These are phyloP conservation scores for Trichoderma sp. DNA, from an alignment of 2,329 filamentous ascomycete species.

Conservation along the genomic window DNA sequence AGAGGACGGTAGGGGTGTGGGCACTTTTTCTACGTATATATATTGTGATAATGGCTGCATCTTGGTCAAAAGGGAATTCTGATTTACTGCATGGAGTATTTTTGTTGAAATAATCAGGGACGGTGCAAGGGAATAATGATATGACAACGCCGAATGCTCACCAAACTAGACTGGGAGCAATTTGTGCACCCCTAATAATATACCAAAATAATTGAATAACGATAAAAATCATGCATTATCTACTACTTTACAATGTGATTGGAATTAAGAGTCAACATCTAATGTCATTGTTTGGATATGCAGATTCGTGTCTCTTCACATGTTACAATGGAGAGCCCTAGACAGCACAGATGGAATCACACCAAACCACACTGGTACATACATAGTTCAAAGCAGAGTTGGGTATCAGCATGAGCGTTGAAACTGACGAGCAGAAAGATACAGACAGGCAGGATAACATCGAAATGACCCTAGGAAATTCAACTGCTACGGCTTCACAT, in stretches of 20 bases:
- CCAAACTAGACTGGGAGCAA: background rate
- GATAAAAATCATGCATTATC: background rate
- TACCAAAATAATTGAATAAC: background rate
- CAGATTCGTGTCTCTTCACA: background rate
- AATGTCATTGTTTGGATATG: background rate
- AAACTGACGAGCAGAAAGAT: background rate
- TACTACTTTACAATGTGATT: background rate
- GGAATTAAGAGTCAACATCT: background rate
- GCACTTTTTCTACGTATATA: background rate
- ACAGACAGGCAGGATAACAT: background rate
- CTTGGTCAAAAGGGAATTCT: background rate
- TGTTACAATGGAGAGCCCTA: background rate
- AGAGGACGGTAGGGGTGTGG: background rate
- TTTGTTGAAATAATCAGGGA: background rate
- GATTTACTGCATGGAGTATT: conserved; percentile 2
- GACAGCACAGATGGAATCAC: background rate
- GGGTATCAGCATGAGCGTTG: background rate
- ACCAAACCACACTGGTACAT: background rate
- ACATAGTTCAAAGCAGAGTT: background rate
- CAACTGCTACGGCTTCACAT: background rate
- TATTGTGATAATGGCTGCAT: background rate
- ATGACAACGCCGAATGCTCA: background rate
- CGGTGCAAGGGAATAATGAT: background rate
- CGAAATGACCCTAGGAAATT: background rate
- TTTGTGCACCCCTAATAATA: background rate